Percentiles rank a stretch among this genome's conserved stretches.
These are phyloP conservation scores for Gossypium bickii DNA, from an alignment of 345 rosid species.

Conservation along the genomic window DNA sequence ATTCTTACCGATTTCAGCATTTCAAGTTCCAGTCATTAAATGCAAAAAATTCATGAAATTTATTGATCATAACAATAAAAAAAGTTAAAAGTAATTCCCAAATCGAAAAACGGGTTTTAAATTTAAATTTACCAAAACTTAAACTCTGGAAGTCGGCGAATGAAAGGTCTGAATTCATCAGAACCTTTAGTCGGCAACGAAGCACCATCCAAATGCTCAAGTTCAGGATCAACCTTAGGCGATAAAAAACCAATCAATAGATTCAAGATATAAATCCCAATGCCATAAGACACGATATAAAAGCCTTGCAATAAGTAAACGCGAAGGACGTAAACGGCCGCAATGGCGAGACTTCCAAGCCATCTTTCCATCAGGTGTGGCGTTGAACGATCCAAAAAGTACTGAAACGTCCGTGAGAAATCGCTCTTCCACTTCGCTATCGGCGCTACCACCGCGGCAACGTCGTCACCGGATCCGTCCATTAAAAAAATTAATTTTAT, in stretches of 20 bases:
- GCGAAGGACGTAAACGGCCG: slow-evolving; percentile 33
- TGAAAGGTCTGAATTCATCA: slow-evolving; percentile 42
- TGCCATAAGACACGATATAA: slow-evolving; percentile 39
- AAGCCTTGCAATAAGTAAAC: slow-evolving; percentile 39
- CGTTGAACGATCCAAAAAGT: slow-evolving; percentile 51
- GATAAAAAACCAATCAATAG: slow-evolving; percentile 48
- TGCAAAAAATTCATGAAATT: neutral
- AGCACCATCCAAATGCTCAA: slow-evolving; percentile 43
- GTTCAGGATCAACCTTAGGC: slow-evolving; percentile 48
- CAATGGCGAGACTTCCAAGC: slow-evolving; percentile 37
- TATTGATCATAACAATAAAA: neutral
- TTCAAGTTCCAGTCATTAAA: no score
- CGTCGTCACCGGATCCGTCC: slow-evolving; percentile 41
- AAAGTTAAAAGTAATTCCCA: neutral
- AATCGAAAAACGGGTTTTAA: neutral
- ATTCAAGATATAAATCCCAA: slow-evolving; percentile 46
- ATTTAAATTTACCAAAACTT: slow-evolving; percentile 41
- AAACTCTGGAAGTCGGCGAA: slow-evolving; percentile 48
- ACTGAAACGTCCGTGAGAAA: slow-evolving; percentile 42
- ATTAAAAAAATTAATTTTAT: slow-evolving; percentile 10
- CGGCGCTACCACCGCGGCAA: slow-evolving; percentile 31
- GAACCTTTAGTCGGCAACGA: slow-evolving; percentile 46
- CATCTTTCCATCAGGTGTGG: slow-evolving; percentile 42
- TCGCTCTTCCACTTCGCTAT: slow-evolving; percentile 46
- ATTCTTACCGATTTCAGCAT: no score